Evolutionary conservation across 805 yeast genomes (phyloP), one percentile per base, ranked within the genome.

Genomic region (Candida ponderosae): DNA sequence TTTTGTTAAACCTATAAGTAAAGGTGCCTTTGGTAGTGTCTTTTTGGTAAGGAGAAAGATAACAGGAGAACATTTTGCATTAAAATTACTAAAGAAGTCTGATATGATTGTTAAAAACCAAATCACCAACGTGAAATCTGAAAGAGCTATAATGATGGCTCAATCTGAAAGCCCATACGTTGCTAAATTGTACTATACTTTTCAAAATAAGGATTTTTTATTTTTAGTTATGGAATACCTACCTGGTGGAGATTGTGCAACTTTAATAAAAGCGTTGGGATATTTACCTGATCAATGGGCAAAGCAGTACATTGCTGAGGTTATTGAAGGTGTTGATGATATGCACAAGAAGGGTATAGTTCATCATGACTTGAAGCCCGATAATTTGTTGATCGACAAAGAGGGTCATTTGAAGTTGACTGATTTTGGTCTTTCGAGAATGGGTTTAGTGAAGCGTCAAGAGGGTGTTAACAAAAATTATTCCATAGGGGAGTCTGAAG

Each of bases 101-200:
- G 97, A 93, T 59, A 93, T 93, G 97, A 80, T 93, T 42, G 90
- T 96, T 2, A 93, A 90, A 62, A 94, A 94, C 66, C 98, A 93
- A 63, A 90, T 90, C 5, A 79, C 89, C 17, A 93, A 93, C 55
- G 96, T 94, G 24, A 84, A 83, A 50, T 84, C 96, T 1, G 99
- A 94, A 57, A 66, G 98, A 32, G 96, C 97, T 0, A 90, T 90
- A n/a, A 81, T 93, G 88, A 93, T 93, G 94, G 80, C 94, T 2
- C 97, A 93, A 54, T 76, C 95, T 3, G 90, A 88, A 44, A 82
- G 90, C 29, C 94, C 96, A 0, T 87, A 82, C 54, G 97, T 93
- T 41, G 97, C 96, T 1, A 88, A 81, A 52, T 65, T 93, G 23
- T 84, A 79, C 51, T 84, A 83, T 36, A 81, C 94, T 26, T 93